A percentile compares a stretch with the other conserved stretches of the same genome.
Evolutionary conservation across 805 yeast species (phyloP).

Genomic region (Kodamaea jinghongensis): DNA sequence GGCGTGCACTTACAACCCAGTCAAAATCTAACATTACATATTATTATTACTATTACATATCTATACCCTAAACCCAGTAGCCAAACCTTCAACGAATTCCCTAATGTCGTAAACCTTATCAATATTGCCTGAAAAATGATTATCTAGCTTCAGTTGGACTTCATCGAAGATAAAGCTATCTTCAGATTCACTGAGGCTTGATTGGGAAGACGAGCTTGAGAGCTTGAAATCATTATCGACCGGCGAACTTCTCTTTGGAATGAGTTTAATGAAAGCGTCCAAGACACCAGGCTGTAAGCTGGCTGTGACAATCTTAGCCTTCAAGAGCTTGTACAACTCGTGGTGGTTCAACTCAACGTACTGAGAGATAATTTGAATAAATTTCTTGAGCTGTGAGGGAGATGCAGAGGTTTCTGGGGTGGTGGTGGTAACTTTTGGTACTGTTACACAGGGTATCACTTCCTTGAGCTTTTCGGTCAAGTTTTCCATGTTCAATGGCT

Average conservation of each 20-base stretch:
- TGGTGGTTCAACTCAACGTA: conserved; percentile 8
- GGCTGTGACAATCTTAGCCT: conserved; percentile 9
- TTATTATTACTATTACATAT: not conserved
- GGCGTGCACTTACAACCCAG: too few species aligned
- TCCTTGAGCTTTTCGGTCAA: conserved; percentile 8
- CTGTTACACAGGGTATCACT: not conserved
- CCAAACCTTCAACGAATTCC: conserved; percentile 16
- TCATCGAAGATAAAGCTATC: conserved; percentile 26
- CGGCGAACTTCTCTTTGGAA: conserved; percentile 14
- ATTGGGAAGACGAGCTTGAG: conserved; percentile 8
- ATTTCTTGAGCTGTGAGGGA: not conserved
- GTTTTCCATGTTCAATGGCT: conserved; percentile 12
- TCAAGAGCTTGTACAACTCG: conserved; percentile 12
- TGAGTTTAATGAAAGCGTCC: conserved; percentile 15
- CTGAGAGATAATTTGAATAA: conserved; percentile 3
- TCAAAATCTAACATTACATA: too few species aligned
- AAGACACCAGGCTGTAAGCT: conserved; percentile 7
- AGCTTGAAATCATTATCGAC: conserved; percentile 11
- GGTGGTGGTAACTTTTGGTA: not conserved
- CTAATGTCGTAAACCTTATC: conserved; percentile 25
- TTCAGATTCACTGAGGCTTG: conserved; percentile 12
- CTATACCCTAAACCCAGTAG: conserved; percentile 6
- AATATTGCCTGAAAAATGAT: conserved; percentile 22
- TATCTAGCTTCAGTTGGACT: conserved; percentile 20
- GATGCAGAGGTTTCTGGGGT: not conserved